These are phyloP conservation scores for Colletotrichum paranaense DNA, from an alignment of 2,329 filamentous ascomycete species.

Conservation along the genomic window DNA sequence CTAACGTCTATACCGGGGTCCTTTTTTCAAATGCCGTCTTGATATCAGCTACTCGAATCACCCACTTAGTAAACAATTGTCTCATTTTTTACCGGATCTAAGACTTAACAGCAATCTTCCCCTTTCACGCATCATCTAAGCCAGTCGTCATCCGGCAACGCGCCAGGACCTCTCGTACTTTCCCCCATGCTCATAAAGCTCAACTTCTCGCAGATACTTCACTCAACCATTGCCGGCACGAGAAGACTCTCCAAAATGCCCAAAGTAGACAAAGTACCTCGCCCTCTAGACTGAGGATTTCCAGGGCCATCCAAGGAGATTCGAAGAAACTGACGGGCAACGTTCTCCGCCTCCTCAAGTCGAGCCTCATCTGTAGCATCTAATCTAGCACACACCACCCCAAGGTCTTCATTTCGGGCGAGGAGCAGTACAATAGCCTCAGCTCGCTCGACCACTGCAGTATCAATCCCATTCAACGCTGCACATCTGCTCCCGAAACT, in stretches of 20 bases:
- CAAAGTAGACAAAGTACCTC: background rate
- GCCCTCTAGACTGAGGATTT: background rate
- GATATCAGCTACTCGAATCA: background rate
- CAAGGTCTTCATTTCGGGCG: conserved; percentile 80
- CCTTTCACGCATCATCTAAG: too few relatives aligned
- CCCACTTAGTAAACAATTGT: background rate
- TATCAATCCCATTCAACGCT: conserved; percentile 84
- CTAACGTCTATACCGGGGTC: background rate
- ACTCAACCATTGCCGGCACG: background rate
- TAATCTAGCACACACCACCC: conserved; percentile 76
- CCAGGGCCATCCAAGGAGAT: background rate
- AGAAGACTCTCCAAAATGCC: background rate
- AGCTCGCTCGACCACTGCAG: conserved; percentile 78
- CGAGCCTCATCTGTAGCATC: conserved; percentile 71
- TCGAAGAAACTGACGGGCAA: conserved; percentile 68
- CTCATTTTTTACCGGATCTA: background rate
- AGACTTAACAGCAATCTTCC: background rate
- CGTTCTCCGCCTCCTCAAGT: conserved; percentile 73
- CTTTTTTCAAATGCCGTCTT: background rate
- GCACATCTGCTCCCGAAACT: conserved; percentile 92
- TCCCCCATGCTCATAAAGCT: too few relatives aligned
- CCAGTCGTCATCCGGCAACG: too few relatives aligned
- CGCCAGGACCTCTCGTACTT: too few relatives aligned
- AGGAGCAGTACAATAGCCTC: conserved; percentile 77
- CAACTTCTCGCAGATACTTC: background rate